Evolutionary conservation across 1,284 basidiomycete species (phyloP).

Genomic region (Cryptococcus amylolentus): DNA sequence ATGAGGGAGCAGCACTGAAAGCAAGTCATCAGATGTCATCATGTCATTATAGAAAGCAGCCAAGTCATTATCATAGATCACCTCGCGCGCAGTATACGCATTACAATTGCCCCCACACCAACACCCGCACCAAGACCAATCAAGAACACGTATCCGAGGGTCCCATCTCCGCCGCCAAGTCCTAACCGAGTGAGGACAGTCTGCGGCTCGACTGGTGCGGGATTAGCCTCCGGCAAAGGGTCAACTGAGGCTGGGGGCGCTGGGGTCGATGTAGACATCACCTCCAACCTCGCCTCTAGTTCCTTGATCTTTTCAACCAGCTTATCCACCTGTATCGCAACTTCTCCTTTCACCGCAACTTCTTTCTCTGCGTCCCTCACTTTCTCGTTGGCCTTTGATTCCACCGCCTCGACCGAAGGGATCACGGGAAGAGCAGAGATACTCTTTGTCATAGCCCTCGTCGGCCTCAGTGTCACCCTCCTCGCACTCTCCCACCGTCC

Average conservation of each 20-base stretch:
- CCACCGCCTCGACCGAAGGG: background rate
- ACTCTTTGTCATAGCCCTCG: slow-evolving; percentile 5
- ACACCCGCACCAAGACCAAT: slow-evolving; percentile 37
- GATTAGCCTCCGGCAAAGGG: background rate
- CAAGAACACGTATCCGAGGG: slow-evolving; percentile 27
- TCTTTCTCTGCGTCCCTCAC: slow-evolving; percentile 1
- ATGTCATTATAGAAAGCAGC: too few species aligned
- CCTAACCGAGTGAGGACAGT: slow-evolving; percentile 17
- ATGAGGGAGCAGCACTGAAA: too few species aligned
- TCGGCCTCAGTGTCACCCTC: slow-evolving; percentile 12
- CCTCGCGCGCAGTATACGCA: slow-evolving; percentile 25
- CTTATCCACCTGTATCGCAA: slow-evolving; percentile 20
- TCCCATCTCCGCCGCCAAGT: slow-evolving; percentile 11
- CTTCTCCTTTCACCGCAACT: slow-evolving; percentile 12
- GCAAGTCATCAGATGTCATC: too few species aligned
- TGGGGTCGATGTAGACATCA: slow-evolving; percentile 1
- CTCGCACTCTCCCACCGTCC: slow-evolving; percentile 17
- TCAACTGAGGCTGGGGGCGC: background rate
- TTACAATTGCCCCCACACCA: slow-evolving; percentile 35
- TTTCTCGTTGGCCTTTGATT: background rate
- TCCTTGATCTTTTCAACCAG: slow-evolving; percentile 24
- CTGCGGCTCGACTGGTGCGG: background rate
- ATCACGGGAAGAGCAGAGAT: background rate
- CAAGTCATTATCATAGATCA: too few species aligned
- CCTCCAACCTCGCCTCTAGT: slow-evolving; percentile 24